phyloP scores from a whole-genome alignment of 2,329 filamentous ascomycete genomes.

The Cladosporium austrohemisphaericum region DNA sequence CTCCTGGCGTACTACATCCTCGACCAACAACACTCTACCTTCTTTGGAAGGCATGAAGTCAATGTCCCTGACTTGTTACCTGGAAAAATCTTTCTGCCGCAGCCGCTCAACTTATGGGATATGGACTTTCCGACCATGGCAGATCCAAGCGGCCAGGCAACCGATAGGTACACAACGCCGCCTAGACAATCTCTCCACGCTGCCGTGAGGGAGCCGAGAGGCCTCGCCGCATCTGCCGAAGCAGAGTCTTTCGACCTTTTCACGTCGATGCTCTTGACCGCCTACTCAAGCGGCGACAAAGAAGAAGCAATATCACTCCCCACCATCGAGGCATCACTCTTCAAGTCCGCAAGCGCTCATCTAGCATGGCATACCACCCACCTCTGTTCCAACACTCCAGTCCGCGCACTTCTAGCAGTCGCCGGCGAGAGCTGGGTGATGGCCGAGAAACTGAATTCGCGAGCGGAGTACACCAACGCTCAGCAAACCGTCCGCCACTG shows the following conservation, averaged over 20 bases:
- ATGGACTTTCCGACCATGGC: neutral
- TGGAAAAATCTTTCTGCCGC: constrained; percentile 38
- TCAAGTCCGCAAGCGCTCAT: neutral
- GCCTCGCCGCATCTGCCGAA: neutral
- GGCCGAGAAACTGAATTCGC: constrained; percentile 39
- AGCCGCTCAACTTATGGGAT: constrained; percentile 37
- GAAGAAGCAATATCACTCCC: neutral
- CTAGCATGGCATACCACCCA: neutral
- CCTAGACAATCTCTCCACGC: neutral
- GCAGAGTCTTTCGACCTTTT: neutral
- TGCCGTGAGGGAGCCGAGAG: no score
- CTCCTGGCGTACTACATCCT: constrained; percentile 42
- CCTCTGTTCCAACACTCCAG: constrained; percentile 25
- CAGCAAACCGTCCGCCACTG: constrained; percentile 36
- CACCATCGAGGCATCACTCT: neutral
- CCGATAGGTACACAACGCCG: neutral
- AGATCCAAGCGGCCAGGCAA: neutral
- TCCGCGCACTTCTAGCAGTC: constrained; percentile 42
- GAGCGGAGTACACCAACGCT: constrained; percentile 31
- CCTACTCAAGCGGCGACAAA: neutral
- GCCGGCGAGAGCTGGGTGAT: constrained; percentile 45
- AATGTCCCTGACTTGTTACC: constrained; percentile 17
- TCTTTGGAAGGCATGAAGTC: constrained; percentile 24
- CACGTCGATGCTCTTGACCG: neutral
- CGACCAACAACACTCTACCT: constrained; percentile 36